These are phyloP conservation scores for Diplocarpon rosae DNA, from an alignment of 2,329 filamentous ascomycete genomes.

Conservation along the genomic window DNA sequence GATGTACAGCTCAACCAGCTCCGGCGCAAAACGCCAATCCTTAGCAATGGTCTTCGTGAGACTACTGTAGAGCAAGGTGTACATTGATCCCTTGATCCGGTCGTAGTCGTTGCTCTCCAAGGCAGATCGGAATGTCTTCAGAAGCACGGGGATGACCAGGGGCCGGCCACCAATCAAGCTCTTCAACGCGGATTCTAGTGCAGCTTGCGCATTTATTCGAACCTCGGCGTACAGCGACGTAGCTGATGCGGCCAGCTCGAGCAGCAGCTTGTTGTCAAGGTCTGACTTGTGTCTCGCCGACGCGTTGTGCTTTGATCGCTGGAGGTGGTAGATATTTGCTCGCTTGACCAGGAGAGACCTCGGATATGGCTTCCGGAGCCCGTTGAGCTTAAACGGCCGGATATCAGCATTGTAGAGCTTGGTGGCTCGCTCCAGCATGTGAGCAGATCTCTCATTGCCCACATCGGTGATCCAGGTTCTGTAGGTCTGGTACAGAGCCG, in stretches of 20 bases:
- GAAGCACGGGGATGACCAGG: slow-evolving; percentile 78
- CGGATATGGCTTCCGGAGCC: slow-evolving; percentile 83
- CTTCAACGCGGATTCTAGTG: slow-evolving; percentile 87
- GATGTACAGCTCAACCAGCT: slow-evolving; percentile 83
- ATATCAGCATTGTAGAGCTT: slow-evolving; percentile 79
- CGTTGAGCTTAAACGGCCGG: slow-evolving; percentile 87
- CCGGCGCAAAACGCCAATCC: slow-evolving; percentile 91
- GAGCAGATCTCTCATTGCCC: slow-evolving; percentile 88
- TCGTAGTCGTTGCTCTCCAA: slow-evolving; percentile 74
- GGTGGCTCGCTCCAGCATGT: slow-evolving; percentile 78
- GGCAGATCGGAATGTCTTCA: slow-evolving; percentile 67
- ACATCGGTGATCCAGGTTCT: slow-evolving; percentile 96
- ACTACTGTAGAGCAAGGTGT: slow-evolving; percentile 80
- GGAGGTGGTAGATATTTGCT: slow-evolving; percentile 87
- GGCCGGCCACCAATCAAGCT: slow-evolving; percentile 79
- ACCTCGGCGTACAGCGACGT: slow-evolving; percentile 92
- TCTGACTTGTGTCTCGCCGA: slow-evolving; percentile 78
- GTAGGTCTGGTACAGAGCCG: slow-evolving; percentile 82
- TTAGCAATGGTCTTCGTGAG: slow-evolving; percentile 77
- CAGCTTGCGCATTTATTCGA: slow-evolving; percentile 82
- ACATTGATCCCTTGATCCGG: slow-evolving; percentile 89
- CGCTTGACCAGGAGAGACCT: slow-evolving; percentile 84
- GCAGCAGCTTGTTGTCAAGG: slow-evolving; percentile 73
- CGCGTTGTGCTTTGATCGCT: slow-evolving; percentile 89
- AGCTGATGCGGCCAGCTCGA: slow-evolving; percentile 82